phyloP scores from a whole-genome alignment of 345 rosid genomes.

The Brassica carinata region DNA sequence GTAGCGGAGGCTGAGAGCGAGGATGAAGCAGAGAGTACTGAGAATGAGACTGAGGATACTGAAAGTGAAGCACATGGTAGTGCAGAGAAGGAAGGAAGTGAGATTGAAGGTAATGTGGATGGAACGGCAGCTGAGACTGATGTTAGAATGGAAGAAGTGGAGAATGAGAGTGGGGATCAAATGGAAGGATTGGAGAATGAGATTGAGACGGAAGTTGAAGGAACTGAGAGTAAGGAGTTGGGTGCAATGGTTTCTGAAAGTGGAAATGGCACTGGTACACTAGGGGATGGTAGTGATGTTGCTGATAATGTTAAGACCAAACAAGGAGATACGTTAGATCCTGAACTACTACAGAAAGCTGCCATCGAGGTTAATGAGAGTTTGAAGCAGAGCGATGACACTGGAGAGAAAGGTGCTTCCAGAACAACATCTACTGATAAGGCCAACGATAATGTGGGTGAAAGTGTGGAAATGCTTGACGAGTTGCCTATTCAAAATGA shows the following conservation, averaged over 20 bases:
- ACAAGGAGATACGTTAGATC: constrained; percentile 14
- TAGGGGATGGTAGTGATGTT: constrained; percentile 13
- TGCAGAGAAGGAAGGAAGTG: constrained; percentile 38
- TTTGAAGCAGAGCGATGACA: constrained; percentile 33
- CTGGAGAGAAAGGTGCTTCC: constrained; percentile 32
- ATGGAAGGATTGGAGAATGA: constrained; percentile 32
- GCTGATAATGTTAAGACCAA: constrained; percentile 19
- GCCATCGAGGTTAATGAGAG: constrained; percentile 35
- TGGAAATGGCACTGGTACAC: constrained; percentile 23
- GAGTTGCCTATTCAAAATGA: constrained; percentile 47
- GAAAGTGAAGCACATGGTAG: constrained; percentile 32
- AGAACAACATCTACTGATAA: constrained; percentile 34
- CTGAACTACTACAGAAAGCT: constrained; percentile 36
- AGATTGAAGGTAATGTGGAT: constrained; percentile 29
- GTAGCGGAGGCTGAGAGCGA: constrained; percentile 31
- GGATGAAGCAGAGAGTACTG: constrained; percentile 27
- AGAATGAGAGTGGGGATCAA: constrained; percentile 23
- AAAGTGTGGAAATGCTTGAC: constrained; percentile 38
- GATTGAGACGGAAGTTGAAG: constrained; percentile 36
- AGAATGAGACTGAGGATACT: constrained; percentile 32
- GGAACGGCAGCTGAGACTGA: constrained; percentile 8
- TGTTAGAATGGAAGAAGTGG: constrained; percentile 21
- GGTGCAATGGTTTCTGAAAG: constrained; percentile 27
- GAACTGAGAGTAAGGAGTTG: constrained; percentile 9
- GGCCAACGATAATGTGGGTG: constrained; percentile 43